Evolutionary conservation across 192 early-diverging fungal species (phyloP).

Genomic region (Chytriomyces sp.): DNA sequence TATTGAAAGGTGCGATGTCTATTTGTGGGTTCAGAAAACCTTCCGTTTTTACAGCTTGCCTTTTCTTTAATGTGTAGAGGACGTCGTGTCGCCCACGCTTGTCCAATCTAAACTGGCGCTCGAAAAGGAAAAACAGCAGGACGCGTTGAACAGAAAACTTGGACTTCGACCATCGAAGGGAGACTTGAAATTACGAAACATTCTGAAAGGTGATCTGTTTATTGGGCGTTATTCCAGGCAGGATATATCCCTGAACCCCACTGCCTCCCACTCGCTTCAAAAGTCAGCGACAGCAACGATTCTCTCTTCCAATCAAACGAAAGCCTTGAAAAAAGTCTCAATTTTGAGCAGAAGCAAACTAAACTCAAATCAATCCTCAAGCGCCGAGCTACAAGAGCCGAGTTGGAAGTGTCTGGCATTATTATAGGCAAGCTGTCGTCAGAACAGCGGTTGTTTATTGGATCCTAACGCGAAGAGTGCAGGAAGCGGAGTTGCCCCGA

Average conservation of each 20-base stretch:
- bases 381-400: conserved; percentile 53
- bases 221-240: background rate
- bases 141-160: conserved; percentile 47
- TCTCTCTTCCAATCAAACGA: conserved; percentile 15
- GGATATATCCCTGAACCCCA: background rate
- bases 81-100: conserved; percentile 48
- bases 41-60: background rate
- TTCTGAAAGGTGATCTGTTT: conserved; percentile 44
- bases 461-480: background rate
- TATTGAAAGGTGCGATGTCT: conserved; percentile 47
- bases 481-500: conserved; percentile 43
- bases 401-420: conserved; percentile 60
- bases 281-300: conserved; percentile 18
- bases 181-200: conserved; percentile 62
- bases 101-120: conserved; percentile 49
- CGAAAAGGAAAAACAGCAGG: conserved; percentile 57
- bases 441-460: background rate
- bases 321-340: conserved; percentile 17
- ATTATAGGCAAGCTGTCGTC: conserved; percentile 44
- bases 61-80: conserved; percentile 42
- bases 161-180: conserved; percentile 51
- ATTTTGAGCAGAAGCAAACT: conserved; percentile 16
- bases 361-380: conserved; percentile 57
- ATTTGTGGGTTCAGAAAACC: background rate
- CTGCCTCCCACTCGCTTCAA: background rate